Conservation (phyloP, 306 rosid genomes). For the Cicer judaicum region DNA sequence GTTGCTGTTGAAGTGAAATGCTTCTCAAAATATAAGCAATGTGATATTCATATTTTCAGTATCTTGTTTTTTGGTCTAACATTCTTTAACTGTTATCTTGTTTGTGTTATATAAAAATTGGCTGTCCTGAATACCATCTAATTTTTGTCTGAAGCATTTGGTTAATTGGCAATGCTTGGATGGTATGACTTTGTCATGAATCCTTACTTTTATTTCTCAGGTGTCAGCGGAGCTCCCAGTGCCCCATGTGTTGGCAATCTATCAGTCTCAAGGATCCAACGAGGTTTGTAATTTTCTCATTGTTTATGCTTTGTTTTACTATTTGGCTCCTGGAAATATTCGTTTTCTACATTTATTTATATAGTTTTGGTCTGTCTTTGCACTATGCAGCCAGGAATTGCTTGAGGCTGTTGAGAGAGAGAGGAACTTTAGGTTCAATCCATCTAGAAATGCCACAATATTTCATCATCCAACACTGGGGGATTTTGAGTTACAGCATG, state of each 20-base stretch:
- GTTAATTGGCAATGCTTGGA: constrained; percentile 31
- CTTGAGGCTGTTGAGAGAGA: constrained; percentile 89
- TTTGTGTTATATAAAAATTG: constrained; percentile 17
- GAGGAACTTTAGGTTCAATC: constrained; percentile 79
- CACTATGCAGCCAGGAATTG: constrained; percentile 87
- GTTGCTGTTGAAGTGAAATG: not conserved
- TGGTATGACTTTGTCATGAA: constrained; percentile 3
- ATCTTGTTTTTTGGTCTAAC: constrained; percentile 14
- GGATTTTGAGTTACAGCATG: constrained; percentile 94
- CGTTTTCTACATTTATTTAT: constrained; percentile 26
- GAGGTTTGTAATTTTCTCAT: constrained; percentile 54
- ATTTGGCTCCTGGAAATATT: constrained; percentile 22
- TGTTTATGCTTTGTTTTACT: constrained; percentile 16
- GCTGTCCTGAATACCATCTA: not conserved
- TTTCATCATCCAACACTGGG: constrained; percentile 98
- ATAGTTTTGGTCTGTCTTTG: constrained; percentile 38
- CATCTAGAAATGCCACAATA: constrained; percentile 80
- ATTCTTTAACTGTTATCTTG: constrained; percentile 1
- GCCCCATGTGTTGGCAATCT: constrained; percentile 99
- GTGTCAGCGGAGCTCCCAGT: constrained; percentile 99
- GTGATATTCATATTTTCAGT: constrained; percentile 23
- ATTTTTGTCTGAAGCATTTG: constrained; percentile 28
- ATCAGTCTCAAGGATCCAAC: constrained; percentile 95
- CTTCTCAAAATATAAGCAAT: constrained; percentile 23
- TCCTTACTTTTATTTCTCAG: constrained; percentile 51